These are phyloP conservation scores for Thelonectria discophora DNA, from an alignment of 2,329 filamentous ascomycete species.

Conservation along the genomic window DNA sequence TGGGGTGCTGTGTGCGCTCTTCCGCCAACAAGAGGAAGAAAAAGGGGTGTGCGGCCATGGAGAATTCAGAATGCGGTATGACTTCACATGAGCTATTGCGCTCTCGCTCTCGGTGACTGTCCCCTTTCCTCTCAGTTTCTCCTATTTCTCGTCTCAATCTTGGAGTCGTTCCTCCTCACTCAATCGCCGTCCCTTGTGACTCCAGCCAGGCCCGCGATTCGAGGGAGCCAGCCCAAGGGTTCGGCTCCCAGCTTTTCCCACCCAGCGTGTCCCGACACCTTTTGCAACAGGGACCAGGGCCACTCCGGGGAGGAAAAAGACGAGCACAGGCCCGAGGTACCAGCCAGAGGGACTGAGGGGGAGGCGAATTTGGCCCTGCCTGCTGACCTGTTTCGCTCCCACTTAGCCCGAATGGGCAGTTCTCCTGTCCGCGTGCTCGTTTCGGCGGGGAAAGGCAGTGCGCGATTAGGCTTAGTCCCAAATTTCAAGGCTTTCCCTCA, in stretches of 20 bases:
- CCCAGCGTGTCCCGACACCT: constrained; percentile 32
- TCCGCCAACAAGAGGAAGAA: not conserved
- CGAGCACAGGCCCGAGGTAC: constrained; percentile 38
- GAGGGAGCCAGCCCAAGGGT: constrained; percentile 26
- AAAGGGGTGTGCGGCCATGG: constrained; percentile 10
- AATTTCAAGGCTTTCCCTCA: not conserved
- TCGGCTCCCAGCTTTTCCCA: constrained; percentile 29
- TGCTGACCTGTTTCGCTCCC: constrained; percentile 39
- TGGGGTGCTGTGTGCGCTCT: constrained; percentile 9
- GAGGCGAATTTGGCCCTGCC: constrained; percentile 40
- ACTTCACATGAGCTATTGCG: not conserved
- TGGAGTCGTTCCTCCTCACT: constrained; percentile 7
- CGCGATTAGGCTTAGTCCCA: constrained; percentile 26
- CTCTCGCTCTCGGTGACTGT: constrained; percentile 1
- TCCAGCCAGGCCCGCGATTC: constrained; percentile 28
- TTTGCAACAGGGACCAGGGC: constrained; percentile 36
- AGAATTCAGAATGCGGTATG: constrained; percentile 7
- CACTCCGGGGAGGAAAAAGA: constrained; percentile 36
- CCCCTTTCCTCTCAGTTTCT: constrained; percentile 1
- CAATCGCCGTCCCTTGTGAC: constrained; percentile 21
- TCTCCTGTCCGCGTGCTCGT: constrained; percentile 36
- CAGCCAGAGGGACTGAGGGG: constrained; percentile 29
- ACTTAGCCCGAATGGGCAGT: constrained; percentile 39
- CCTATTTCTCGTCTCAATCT: not conserved
- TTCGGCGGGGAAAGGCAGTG: constrained; percentile 22